Percentiles rank a stretch among this genome's conserved stretches.
These are phyloP conservation scores for Friedmanniomyces simplex DNA, from an alignment of 495 filamentous ascomycete species.

Conservation along the genomic window DNA sequence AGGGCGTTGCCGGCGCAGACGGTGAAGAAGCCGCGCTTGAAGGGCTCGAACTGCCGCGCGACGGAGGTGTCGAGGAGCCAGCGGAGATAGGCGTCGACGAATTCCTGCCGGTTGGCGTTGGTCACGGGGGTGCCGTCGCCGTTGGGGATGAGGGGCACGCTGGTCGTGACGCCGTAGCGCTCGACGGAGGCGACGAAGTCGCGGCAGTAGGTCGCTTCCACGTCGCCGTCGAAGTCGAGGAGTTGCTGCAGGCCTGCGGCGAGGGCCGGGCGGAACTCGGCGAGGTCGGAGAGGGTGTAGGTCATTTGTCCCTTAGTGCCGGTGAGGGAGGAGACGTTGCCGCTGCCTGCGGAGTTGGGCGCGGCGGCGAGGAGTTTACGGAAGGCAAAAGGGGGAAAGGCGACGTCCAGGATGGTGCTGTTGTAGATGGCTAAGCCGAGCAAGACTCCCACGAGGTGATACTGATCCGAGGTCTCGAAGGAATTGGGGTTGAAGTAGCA, in stretches of 20 bases:
- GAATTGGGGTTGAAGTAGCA: conserved; percentile 94
- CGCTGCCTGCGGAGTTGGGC: conserved; percentile 35
- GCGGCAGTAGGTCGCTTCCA: conserved; percentile 69
- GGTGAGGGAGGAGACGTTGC: conserved; percentile 36
- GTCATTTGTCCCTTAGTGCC: conserved; percentile 47
- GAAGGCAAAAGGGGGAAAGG: conserved; percentile 86
- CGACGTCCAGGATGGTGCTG: conserved; percentile 86
- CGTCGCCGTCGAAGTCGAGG: conserved; percentile 76
- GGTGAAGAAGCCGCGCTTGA: conserved; percentile 89
- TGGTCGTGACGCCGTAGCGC: conserved; percentile 58
- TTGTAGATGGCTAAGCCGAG: conserved; percentile 93
- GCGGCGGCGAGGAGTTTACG: conserved; percentile 72
- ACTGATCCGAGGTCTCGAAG: conserved; percentile 89
- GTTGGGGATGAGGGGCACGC: conserved; percentile 61
- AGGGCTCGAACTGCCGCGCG: conserved; percentile 80
- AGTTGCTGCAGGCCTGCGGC: conserved; percentile 67
- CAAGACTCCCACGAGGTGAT: conserved; percentile 79
- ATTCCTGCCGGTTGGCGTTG: conserved; percentile 73
- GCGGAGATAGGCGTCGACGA: conserved; percentile 77
- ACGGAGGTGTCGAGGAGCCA: conserved; percentile 74
- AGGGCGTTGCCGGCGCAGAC: conserved; percentile 87
- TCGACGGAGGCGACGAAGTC: conserved; percentile 74
- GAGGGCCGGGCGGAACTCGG: conserved; percentile 69
- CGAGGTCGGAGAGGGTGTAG: conserved; percentile 73
- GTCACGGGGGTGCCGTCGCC: conserved; percentile 73